Evolutionary conservation across 257 asterid genomes (phyloP), one percentile per base, ranked within the genome.

Genomic region (Primulina tabacum): DNA sequence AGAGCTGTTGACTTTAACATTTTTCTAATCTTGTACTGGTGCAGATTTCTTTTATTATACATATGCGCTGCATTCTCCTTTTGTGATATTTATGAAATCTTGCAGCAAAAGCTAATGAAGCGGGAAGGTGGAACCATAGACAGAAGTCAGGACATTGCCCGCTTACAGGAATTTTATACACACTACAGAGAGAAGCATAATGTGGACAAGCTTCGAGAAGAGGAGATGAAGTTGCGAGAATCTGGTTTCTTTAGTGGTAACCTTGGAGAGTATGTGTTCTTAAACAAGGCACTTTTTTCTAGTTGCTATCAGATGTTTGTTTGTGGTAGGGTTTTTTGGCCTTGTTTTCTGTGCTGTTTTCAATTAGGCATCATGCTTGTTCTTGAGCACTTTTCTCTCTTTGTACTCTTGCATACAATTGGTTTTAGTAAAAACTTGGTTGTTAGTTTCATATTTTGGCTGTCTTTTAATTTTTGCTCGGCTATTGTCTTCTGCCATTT

Each of bases 221-320:
- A 93, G 75, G 97, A 89, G 82, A 67, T 81, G 95, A 83, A 84
- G 77, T 78, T 90, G 95, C 81, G 96, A 87, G 96, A 93, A 82
- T 90, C 99, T 0, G 95, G 94, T 8, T 86, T 84, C 75, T 87
- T 87, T 81, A 91, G 92, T 53, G 96, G 99, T 77, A 90, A 90
- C 87, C 90, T 93, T 74, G 92, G 96, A 80, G 97, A 93, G 99
- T 93, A 90, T 69, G 99, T 87, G 99, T 87, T 75, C 82, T 53
- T 65, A 50, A 55, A 70, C 85, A 73, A 30, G 67, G 60, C 24
- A 64, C 47, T 62, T 18, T 37, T 69, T 68, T 60, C 1, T 60
- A 40, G 57, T 37, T 57, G 47, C 55, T 28, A 18, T 21, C 60
- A 33, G 40, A 5, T 62, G 64, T 33, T 66, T 12, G 68, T 35